These are phyloP conservation scores for Vanrija pseudolonga DNA, from an alignment of 1,284 basidiomycete genomes.

Conservation along the genomic window DNA sequence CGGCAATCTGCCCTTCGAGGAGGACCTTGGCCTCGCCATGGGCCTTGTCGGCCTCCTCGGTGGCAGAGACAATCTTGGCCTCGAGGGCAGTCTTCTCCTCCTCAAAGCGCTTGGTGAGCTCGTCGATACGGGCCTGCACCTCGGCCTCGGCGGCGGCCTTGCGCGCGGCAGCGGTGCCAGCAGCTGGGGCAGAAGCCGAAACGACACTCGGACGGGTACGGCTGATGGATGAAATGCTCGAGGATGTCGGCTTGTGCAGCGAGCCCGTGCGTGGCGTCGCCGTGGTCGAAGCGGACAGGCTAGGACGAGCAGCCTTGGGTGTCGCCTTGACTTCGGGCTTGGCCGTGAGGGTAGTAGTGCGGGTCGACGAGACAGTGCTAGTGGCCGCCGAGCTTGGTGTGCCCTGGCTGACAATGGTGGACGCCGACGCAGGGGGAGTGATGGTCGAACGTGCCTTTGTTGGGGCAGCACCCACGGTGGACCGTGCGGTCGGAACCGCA, in stretches of 20 bases:
- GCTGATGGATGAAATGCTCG: not conserved
- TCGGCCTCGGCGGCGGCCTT: constrained; percentile 10
- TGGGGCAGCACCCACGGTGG: not conserved
- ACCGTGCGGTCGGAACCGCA: not conserved
- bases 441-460: constrained; percentile 8
- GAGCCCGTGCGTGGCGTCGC: too few species aligned
- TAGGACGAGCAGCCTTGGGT: not conserved
- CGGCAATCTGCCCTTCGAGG: constrained; percentile 21
- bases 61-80: constrained; percentile 14
- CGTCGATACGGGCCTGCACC: constrained; percentile 12
- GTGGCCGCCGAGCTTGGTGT: not conserved
- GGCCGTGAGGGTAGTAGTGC: too few species aligned
- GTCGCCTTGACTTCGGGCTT: too few species aligned
- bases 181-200: not conserved
- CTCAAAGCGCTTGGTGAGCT: constrained; percentile 15
- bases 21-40: constrained; percentile 18
- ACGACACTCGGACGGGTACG: not conserved
- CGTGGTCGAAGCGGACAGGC: not conserved
- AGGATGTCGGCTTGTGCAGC: not conserved
- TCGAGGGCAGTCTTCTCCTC: constrained; percentile 23
- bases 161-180: not conserved
- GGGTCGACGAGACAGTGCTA: not conserved
- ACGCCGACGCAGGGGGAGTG: not conserved
- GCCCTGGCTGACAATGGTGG: not conserved
- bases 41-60: constrained; percentile 5